Percentiles rank a stretch among this genome's conserved stretches.
These are phyloP conservation scores for Irpex sp. DNA, from an alignment of 1,284 basidiomycete species.

Conservation along the genomic window DNA sequence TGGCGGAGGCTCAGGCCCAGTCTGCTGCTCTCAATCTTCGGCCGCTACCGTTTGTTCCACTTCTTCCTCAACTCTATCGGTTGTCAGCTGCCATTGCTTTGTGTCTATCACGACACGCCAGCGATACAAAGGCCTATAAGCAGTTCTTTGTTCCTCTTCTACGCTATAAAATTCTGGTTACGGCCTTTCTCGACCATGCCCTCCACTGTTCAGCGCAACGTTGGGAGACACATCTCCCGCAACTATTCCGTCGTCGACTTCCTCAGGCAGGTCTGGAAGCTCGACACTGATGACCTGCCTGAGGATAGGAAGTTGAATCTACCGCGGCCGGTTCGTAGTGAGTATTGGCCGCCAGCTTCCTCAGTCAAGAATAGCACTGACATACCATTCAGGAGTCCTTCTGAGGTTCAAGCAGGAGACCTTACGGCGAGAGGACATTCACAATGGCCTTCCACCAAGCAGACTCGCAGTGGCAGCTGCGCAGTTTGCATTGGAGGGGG, in stretches of 20 bases:
- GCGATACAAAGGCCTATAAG: background rate
- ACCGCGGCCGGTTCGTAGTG: constrained; percentile 1
- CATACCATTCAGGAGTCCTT: background rate
- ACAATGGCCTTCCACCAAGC: background rate
- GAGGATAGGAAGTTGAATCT: background rate
- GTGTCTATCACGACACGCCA: background rate
- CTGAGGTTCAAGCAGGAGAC: background rate
- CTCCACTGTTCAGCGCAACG: background rate
- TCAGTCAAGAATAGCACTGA: background rate
- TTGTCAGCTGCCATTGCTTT: background rate
- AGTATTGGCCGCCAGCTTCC: background rate
- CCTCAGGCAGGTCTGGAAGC: constrained; percentile 3
- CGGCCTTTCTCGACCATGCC: background rate
- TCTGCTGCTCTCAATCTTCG: background rate
- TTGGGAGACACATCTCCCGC: background rate
- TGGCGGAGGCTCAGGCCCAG: background rate
- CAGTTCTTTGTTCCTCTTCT: background rate
- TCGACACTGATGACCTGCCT: background rate
- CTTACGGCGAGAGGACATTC: background rate
- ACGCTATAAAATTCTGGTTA: background rate
- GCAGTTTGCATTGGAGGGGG: background rate
- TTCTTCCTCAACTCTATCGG: background rate
- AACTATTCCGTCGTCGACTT: background rate
- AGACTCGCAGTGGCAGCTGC: background rate
- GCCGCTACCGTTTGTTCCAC: background rate